phyloP scores from a whole-genome alignment of 495 filamentous ascomycete genomes.

The Bombardia bombarda region DNA sequence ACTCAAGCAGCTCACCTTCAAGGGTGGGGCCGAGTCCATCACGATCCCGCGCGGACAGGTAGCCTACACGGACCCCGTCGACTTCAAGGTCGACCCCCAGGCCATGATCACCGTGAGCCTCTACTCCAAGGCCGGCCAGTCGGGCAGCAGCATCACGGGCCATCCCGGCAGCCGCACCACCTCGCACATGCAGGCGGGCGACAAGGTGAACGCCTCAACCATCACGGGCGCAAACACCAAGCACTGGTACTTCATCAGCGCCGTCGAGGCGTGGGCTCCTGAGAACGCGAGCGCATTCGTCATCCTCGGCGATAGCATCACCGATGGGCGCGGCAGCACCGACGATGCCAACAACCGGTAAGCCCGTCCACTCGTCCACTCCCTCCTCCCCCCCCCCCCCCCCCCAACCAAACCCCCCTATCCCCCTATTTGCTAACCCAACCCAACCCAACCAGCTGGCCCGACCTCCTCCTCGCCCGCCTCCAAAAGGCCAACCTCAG shows the following conservation, averaged over 20 bases:
- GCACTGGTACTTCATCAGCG: slow-evolving; percentile 55
- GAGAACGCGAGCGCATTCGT: slow-evolving; percentile 37
- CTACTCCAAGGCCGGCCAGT: slow-evolving; percentile 51
- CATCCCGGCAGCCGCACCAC: slow-evolving; percentile 65
- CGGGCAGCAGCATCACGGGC: slow-evolving; percentile 48
- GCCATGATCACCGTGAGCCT: slow-evolving; percentile 49
- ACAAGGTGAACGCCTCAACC: slow-evolving; percentile 40
- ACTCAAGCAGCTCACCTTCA: slow-evolving; percentile 49
- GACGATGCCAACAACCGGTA: slow-evolving; percentile 59
- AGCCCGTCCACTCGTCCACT: slow-evolving; percentile 1
- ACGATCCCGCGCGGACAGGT: slow-evolving; percentile 51
- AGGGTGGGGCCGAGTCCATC: slow-evolving; percentile 37
- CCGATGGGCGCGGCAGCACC: slow-evolving; percentile 58
- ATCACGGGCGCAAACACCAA: slow-evolving; percentile 36
- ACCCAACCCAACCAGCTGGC: slow-evolving; percentile 44
- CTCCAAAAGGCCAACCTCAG: slow-evolving; percentile 42
- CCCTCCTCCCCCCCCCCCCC: not conserved
- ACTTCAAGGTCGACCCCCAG: slow-evolving; percentile 41
- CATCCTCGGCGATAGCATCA: slow-evolving; percentile 68
- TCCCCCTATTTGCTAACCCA: not conserved
- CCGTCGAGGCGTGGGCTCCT: slow-evolving; percentile 50
- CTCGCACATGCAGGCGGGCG: slow-evolving; percentile 48
- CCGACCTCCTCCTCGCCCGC: slow-evolving; percentile 52
- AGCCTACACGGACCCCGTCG: slow-evolving; percentile 56
- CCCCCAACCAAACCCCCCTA: not conserved